Conservation (phyloP, 176 grass and related monocot species). For the Poa pratensis region DNA sequence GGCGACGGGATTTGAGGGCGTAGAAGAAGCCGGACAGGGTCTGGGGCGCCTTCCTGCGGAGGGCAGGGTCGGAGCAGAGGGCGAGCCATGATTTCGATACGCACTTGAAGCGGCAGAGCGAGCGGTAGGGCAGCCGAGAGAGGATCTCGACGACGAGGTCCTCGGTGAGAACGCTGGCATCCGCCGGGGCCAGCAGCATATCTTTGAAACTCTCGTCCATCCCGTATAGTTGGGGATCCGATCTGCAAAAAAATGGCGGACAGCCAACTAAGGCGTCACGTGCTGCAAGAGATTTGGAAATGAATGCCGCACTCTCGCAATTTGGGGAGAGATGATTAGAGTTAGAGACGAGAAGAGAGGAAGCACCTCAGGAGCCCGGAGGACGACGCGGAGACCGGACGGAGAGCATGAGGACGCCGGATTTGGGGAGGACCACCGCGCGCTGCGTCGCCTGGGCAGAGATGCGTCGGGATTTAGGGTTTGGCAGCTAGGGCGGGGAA, state of each 20-base stretch:
- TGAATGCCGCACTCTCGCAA: neutral
- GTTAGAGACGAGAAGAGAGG: neutral
- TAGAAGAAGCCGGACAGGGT: constrained; percentile 15
- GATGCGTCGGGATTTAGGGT: neutral
- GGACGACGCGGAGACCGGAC: neutral
- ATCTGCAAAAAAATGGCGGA: neutral
- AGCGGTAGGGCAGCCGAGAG: neutral
- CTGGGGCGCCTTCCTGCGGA: neutral
- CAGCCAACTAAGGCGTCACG: neutral
- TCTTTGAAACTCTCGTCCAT: neutral
- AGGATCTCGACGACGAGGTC: constrained; percentile 8
- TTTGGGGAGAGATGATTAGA: neutral
- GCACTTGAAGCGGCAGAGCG: constrained; percentile 13
- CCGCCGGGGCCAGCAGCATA: neutral
- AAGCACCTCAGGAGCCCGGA: neutral
- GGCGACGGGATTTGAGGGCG: neutral
- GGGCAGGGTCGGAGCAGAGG: constrained; percentile 4
- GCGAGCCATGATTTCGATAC: neutral
- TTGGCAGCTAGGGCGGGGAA: neutral
- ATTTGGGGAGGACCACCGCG: neutral
- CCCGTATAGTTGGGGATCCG: neutral
- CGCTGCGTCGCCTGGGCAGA: neutral
- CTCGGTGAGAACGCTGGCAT: neutral
- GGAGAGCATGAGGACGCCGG: neutral
- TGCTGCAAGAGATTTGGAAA: neutral